A percentile compares a stretch with the other conserved stretches of the same genome.
These are phyloP conservation scores for Lipomyces orientalis DNA, from an alignment of 805 yeast genomes.

Conservation along the genomic window DNA sequence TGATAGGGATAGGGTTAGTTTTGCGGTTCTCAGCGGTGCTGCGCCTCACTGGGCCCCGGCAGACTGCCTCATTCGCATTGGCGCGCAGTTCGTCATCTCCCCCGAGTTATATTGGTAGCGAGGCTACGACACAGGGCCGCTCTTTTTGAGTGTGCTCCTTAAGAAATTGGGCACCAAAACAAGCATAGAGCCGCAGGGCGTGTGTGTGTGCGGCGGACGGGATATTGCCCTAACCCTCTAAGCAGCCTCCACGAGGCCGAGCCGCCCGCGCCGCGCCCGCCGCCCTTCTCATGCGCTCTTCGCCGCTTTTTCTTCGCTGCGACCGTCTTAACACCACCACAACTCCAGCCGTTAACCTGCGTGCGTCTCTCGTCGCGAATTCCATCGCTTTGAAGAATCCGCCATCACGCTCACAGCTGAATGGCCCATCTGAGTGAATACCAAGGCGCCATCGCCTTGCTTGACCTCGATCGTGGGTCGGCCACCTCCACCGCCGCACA, in stretches of 20 bases:
- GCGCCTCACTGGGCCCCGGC: slow-evolving; percentile 8
- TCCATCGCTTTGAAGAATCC: background rate
- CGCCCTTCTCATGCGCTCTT: background rate
- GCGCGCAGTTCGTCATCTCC: background rate
- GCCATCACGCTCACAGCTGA: background rate
- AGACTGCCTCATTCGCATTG: background rate
- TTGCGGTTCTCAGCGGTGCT: background rate
- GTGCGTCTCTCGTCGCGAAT: background rate
- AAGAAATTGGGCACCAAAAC: background rate
- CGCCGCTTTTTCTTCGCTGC: background rate
- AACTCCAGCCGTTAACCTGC: background rate
- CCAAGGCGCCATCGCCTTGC: slow-evolving; percentile 41
- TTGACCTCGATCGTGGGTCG: slow-evolving; percentile 36
- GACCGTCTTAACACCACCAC: background rate
- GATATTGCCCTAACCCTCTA: background rate
- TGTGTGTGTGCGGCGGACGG: slow-evolving; percentile 6
- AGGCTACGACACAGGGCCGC: too few relatives aligned
- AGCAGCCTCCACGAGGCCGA: slow-evolving; percentile 10
- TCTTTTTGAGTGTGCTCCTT: too few relatives aligned
- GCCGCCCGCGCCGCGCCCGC: slow-evolving; percentile 13
- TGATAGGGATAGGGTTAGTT: background rate
- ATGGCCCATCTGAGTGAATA: slow-evolving; percentile 37
- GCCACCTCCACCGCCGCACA: slow-evolving; percentile 11
- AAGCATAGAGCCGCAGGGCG: background rate
- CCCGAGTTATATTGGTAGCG: background rate